Evolutionary conservation across 257 asterid genomes (phyloP).

Genomic region (Paraleonurus japonicus): DNA sequence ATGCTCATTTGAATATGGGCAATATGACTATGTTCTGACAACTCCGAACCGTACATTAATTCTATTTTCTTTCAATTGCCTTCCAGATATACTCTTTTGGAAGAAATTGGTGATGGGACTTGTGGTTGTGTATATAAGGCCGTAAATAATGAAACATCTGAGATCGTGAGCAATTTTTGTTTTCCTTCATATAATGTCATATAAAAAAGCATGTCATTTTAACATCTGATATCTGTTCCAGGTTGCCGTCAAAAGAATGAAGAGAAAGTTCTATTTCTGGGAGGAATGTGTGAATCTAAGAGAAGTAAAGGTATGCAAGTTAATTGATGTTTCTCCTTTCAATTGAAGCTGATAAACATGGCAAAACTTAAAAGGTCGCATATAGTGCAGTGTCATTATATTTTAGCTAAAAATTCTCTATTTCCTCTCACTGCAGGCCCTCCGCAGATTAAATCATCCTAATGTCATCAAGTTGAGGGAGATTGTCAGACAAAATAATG

Average conservation of each 20-base stretch:
- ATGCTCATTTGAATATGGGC: neutral
- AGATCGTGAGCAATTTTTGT: slow-evolving; percentile 58
- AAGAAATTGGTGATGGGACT: slow-evolving; percentile 91
- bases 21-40: slow-evolving; percentile 8
- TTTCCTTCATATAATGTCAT: slow-evolving; percentile 1
- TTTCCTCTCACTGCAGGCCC: slow-evolving; percentile 60
- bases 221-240: slow-evolving; percentile 32
- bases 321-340: slow-evolving; percentile 3
- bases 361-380: slow-evolving; percentile 8
- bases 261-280: slow-evolving; percentile 85
- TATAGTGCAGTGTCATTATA: neutral
- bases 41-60: slow-evolving; percentile 17
- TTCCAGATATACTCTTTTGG: slow-evolving; percentile 73
- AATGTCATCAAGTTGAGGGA: slow-evolving; percentile 89
- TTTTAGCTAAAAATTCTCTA: slow-evolving; percentile 17
- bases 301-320: slow-evolving; percentile 74
- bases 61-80: slow-evolving; percentile 22
- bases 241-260: slow-evolving; percentile 98
- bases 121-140: slow-evolving; percentile 94
- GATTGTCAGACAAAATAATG: slow-evolving; percentile 86
- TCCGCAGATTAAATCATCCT: slow-evolving; percentile 77
- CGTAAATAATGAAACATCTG: slow-evolving; percentile 66
- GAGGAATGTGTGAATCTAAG: slow-evolving; percentile 82
- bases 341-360: slow-evolving; percentile 20
- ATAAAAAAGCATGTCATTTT: slow-evolving; percentile 4